Conservation (phyloP, 805 yeast genomes). For the Kregervanrija delftensis region DNA sequence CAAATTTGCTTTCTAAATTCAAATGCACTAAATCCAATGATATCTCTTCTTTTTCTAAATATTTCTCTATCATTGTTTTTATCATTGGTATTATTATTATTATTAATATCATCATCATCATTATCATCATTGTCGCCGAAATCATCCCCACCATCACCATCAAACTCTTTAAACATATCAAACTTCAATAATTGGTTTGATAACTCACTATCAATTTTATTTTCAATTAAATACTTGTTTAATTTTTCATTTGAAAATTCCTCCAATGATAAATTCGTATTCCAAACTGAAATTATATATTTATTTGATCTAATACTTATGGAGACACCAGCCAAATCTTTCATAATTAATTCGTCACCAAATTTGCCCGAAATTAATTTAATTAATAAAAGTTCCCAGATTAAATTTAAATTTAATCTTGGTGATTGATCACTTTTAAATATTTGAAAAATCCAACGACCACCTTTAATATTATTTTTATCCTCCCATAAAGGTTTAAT, state of each 20-base stretch:
- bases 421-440: constrained; percentile 9
- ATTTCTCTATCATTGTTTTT: not conserved
- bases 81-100: not conserved
- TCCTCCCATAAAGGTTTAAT: constrained; percentile 67
- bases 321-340: constrained; percentile 54
- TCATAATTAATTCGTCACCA: constrained; percentile 29
- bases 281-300: constrained; percentile 58
- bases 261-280: constrained; percentile 37
- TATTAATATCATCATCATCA: constrained; percentile 18
- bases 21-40: too few relatives aligned
- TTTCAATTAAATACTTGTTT: constrained; percentile 1
- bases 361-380: constrained; percentile 45
- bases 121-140: constrained; percentile 12
- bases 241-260: constrained; percentile 16
- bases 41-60: too few relatives aligned
- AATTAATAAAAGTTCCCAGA: constrained; percentile 52
- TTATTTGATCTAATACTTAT: constrained; percentile 54
- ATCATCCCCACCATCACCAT: constrained; percentile 14
- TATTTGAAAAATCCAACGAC: constrained; percentile 47
- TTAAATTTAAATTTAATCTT: constrained; percentile 28
- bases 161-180: constrained; percentile 2
- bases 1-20: too few relatives aligned
- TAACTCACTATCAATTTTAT: too few relatives aligned
- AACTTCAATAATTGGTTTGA: too few relatives aligned
- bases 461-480: constrained; percentile 52